Percentiles rank a stretch among this genome's conserved stretches.
phyloP scores from a whole-genome alignment of 179 eudicot genomes.

The Silene noctiflora region DNA sequence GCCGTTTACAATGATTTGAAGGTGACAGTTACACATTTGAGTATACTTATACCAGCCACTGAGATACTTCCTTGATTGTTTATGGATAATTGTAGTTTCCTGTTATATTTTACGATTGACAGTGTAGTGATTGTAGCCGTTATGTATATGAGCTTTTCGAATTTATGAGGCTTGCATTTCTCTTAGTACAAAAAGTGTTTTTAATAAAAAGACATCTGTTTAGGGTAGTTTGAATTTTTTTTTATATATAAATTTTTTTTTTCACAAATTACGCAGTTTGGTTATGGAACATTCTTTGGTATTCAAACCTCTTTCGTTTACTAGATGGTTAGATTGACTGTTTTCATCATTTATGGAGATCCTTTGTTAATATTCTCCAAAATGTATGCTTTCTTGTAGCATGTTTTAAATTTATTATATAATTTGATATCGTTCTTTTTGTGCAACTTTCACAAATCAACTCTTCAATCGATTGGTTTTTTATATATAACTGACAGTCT shows the following conservation, averaged over 20 bases:
- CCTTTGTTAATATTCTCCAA: background rate
- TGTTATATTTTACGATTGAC: background rate
- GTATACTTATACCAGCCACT: background rate
- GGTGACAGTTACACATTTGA: conserved; percentile 41
- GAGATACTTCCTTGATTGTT: background rate
- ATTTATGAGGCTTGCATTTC: background rate
- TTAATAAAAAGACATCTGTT: background rate
- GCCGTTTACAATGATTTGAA: conserved; percentile 83
- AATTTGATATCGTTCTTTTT: background rate
- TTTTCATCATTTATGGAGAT: background rate
- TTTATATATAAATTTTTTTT: background rate
- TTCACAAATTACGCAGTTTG: background rate
- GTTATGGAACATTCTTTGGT: background rate
- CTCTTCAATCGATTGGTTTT: conserved; percentile 17
- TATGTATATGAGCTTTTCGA: background rate
- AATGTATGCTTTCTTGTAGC: background rate
- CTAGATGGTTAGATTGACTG: background rate
- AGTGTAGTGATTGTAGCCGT: background rate
- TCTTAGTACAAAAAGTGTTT: background rate
- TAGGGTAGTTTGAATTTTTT: background rate
- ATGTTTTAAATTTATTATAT: background rate
- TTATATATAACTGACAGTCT: conserved; percentile 46
- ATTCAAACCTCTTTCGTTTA: background rate
- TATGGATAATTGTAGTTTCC: background rate
- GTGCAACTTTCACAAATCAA: conserved; percentile 3